phyloP scores from a whole-genome alignment of 2,329 filamentous ascomycete species.

The Conoideocrella luteorostrata region DNA sequence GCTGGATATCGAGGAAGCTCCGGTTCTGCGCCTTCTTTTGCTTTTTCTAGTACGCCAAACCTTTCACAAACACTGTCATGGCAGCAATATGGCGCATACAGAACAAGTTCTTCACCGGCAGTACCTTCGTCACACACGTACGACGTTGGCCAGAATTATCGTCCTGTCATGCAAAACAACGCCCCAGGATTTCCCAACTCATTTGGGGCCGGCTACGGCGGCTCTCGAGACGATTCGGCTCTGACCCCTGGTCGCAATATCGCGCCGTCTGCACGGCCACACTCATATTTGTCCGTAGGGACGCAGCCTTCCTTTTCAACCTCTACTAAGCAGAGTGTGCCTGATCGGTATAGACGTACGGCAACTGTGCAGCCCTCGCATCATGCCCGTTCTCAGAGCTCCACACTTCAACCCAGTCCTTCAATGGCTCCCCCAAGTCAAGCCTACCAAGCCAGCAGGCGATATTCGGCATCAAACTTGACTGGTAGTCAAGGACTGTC shows the following conservation, averaged over 20 bases:
- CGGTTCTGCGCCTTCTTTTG: constrained; percentile 66
- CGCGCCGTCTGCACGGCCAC: constrained; percentile 32
- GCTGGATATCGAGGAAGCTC: constrained; percentile 49
- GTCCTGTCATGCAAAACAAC: constrained; percentile 22
- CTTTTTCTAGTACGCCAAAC: constrained; percentile 65
- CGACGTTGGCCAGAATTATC: constrained; percentile 17
- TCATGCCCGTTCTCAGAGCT: constrained; percentile 32
- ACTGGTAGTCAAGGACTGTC: constrained; percentile 38
- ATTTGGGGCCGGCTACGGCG: constrained; percentile 29
- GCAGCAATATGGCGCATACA: constrained; percentile 41
- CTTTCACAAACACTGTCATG: constrained; percentile 49
- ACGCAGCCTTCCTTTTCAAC: constrained; percentile 42
- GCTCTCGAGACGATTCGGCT: constrained; percentile 47
- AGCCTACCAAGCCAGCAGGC: constrained; percentile 14
- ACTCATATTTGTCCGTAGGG: constrained; percentile 34
- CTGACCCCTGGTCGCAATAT: constrained; percentile 37
- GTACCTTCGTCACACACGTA: constrained; percentile 27
- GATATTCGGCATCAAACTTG: constrained; percentile 34
- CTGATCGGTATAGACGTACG: constrained; percentile 75
- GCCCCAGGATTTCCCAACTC: constrained; percentile 33
- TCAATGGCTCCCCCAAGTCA: constrained; percentile 19
- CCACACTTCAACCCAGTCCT: constrained; percentile 25
- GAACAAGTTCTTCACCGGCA: constrained; percentile 41
- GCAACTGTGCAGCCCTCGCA: constrained; percentile 32
- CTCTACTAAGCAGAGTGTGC: constrained; percentile 41